Base-by-base conservation (phyloP, 2,329 filamentous ascomycete species). In the Cladophialophora exuberans region DNA sequence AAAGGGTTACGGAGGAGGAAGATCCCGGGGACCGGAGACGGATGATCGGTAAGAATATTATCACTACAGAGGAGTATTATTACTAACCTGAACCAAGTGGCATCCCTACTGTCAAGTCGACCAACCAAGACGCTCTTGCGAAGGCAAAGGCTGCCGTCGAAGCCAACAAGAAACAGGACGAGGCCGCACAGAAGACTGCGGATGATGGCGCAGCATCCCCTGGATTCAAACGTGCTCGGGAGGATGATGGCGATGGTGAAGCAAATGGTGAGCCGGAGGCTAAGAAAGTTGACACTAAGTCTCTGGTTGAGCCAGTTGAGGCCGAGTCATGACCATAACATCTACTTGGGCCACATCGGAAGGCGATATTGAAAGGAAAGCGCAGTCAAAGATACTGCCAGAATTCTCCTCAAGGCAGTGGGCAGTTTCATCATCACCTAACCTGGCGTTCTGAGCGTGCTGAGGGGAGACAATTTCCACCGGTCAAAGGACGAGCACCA, bases 261-360 rank as follows among this genome's bases (percentile, higher is more conserved):
- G 70, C 67, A 13, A 71, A 73, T 30, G 71, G 69, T 54, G 71
- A 74, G n/a, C n/a, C n/a, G n/a, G n/a, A n/a, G 17, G 64, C 72
- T 20, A 80, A 80, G 70, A 80, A 80, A 66, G 70, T 76, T 33
- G 77, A 79, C 64, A 62, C 67, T 48, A 76, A 76, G 67, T 70
- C 56, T 25, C 61, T 61, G 28, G 52, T 47, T 15, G 38, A 38
- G n/a, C 11, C 45, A 20, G 49, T 41, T 13, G 25, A 36, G n/a
- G 35, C 22, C 18, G 28, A 26, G 26, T 54, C 43, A 25, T 46
- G 30, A 41, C 30, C 20, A 11, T 9, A 26, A 3, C 18, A 35
- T 17, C 13, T 39, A 28, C 10, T 3, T 23, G 13, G 25, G 5
- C 22, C n/a, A 39, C 39, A 39, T 39, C 17, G 25, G 11, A 17